Percentiles rank a stretch among this genome's conserved stretches.
These are phyloP conservation scores for Lactarius tabidus DNA, from an alignment of 768 basidiomycete species.

Conservation along the genomic window DNA sequence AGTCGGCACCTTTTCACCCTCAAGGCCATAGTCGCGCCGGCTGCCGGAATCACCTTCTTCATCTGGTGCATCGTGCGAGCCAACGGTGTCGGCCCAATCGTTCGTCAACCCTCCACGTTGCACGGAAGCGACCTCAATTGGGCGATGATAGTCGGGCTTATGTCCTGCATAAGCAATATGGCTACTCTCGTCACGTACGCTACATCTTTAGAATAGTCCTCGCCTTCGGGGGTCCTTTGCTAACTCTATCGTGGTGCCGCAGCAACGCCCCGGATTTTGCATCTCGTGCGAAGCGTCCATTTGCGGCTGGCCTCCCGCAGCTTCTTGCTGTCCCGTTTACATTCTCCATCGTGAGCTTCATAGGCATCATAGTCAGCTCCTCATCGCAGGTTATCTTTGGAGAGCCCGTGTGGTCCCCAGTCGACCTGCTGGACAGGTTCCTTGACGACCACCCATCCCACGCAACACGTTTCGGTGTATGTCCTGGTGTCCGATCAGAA, in stretches of 20 bases:
- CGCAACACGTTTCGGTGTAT: slow-evolving; percentile 64
- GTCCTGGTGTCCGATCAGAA: slow-evolving; percentile 21
- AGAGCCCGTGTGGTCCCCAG: slow-evolving; percentile 73
- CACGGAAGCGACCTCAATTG: slow-evolving; percentile 69
- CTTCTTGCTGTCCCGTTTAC: slow-evolving; percentile 66
- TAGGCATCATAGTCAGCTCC: slow-evolving; percentile 80
- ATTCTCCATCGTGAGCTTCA: slow-evolving; percentile 70
- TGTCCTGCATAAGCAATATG: slow-evolving; percentile 79
- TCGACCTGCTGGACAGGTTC: slow-evolving; percentile 66
- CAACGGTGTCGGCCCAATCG: slow-evolving; percentile 70
- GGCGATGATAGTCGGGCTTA: slow-evolving; percentile 68
- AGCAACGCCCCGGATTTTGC: slow-evolving; percentile 78
- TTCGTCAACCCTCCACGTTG: slow-evolving; percentile 57
- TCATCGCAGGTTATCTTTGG: slow-evolving; percentile 73
- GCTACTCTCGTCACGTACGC: slow-evolving; percentile 65
- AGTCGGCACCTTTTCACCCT: slow-evolving; percentile 76
- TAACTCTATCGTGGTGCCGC: slow-evolving; percentile 9
- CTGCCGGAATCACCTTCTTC: slow-evolving; percentile 67
- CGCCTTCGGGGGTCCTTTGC: slow-evolving; percentile 7
- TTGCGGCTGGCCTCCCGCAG: slow-evolving; percentile 61
- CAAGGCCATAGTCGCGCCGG: slow-evolving; percentile 70
- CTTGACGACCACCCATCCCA: slow-evolving; percentile 58
- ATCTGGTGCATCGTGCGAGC: slow-evolving; percentile 77
- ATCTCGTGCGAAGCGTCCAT: slow-evolving; percentile 52
- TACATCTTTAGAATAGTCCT: slow-evolving; percentile 4